A percentile compares a stretch with the other conserved stretches of the same genome.
phyloP scores from a whole-genome alignment of 2,329 filamentous ascomycete genomes.

The Hansfordia pulvinata region DNA sequence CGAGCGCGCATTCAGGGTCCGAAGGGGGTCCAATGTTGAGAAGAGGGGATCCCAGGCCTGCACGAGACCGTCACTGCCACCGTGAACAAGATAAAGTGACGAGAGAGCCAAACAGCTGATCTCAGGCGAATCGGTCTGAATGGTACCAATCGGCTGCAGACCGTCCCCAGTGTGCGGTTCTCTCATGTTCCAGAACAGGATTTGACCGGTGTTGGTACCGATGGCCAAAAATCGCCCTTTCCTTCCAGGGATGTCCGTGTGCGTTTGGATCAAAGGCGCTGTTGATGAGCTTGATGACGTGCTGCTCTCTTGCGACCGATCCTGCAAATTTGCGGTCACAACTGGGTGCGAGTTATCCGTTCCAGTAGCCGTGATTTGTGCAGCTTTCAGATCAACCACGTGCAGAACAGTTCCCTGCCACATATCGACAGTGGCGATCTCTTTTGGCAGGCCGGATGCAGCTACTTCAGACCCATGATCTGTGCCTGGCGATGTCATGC shows the following conservation, averaged over 20 bases:
- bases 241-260: slow-evolving; percentile 65
- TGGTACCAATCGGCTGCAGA: slow-evolving; percentile 61
- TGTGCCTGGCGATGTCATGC: slow-evolving; percentile 10
- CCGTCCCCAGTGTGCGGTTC: slow-evolving; percentile 43
- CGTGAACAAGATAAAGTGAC: slow-evolving; percentile 79
- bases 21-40: slow-evolving; percentile 63
- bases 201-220: slow-evolving; percentile 64
- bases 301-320: slow-evolving; percentile 54
- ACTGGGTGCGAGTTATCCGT: slow-evolving; percentile 67
- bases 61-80: slow-evolving; percentile 86
- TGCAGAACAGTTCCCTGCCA: slow-evolving; percentile 52
- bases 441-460: neutral
- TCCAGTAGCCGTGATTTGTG: slow-evolving; percentile 54
- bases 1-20: slow-evolving; percentile 77
- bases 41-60: slow-evolving; percentile 95
- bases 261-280: slow-evolving; percentile 25
- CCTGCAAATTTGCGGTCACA: slow-evolving; percentile 59
- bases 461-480: too few species aligned
- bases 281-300: slow-evolving; percentile 32
- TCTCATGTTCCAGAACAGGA: slow-evolving; percentile 78
- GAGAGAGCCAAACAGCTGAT: slow-evolving; percentile 74
- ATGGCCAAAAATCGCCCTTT: slow-evolving; percentile 68
- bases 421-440: slow-evolving; percentile 32
- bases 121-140: slow-evolving; percentile 82
- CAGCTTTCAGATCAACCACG: slow-evolving; percentile 43